Evolutionary conservation across 257 asterid genomes (phyloP).

Genomic region (Solanum chilense): DNA sequence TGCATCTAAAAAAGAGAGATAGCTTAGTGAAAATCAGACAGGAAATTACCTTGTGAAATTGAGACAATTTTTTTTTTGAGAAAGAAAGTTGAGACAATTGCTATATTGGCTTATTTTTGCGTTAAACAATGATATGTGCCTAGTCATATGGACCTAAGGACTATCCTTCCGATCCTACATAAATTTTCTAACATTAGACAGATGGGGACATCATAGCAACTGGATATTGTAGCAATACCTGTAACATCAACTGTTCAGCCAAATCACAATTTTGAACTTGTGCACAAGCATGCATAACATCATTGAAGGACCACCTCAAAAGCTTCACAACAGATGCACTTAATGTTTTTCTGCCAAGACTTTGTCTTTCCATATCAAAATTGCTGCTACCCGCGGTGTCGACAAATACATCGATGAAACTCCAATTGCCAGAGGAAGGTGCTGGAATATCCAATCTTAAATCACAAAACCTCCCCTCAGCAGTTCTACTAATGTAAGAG

Average conservation of each 20-base stretch:
- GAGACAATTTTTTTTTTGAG: not conserved
- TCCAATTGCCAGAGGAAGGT: slow-evolving; percentile 26
- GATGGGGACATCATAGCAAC: not conserved
- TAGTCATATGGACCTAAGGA: not conserved
- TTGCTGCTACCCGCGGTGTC: not conserved
- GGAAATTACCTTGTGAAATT: not conserved
- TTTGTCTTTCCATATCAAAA: slow-evolving; percentile 4
- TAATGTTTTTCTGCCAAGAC: slow-evolving; percentile 17
- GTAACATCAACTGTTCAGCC: slow-evolving; percentile 61
- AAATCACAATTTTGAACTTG: slow-evolving; percentile 24
- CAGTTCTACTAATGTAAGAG: slow-evolving; percentile 21
- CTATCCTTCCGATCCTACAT: not conserved
- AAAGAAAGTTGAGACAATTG: not conserved
- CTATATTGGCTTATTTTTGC: not conserved
- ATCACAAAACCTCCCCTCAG: slow-evolving; percentile 35
- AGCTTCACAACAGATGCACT: slow-evolving; percentile 28
- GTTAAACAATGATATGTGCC: not conserved
- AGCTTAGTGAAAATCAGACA: not conserved
- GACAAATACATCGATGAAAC: slow-evolving; percentile 9
- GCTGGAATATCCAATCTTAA: slow-evolving; percentile 58
- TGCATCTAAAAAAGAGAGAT: slow-evolving; percentile 50
- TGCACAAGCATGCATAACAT: slow-evolving; percentile 67
- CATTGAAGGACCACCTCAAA: slow-evolving; percentile 59
- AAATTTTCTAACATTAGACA: not conserved
- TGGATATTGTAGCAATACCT: slow-evolving; percentile 33